Percentiles rank a stretch among this genome's conserved stretches.
These are phyloP conservation scores for Cladophialophora carrionii DNA, from an alignment of 2,329 filamentous ascomycete genomes.

Conservation along the genomic window DNA sequence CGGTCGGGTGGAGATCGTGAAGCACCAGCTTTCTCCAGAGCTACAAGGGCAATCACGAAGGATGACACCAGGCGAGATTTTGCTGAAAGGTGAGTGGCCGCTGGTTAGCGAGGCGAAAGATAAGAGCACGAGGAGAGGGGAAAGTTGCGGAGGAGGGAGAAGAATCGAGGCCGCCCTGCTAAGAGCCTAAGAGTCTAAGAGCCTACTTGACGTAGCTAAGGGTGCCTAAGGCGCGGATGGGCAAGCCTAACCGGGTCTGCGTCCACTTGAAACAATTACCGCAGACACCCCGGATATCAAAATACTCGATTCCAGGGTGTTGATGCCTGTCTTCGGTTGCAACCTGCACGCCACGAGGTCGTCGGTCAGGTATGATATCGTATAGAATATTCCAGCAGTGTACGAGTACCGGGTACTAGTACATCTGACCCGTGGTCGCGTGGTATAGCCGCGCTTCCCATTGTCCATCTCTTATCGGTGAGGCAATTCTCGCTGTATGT, in stretches of 20 bases:
- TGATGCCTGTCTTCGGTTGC: not conserved
- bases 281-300: constrained; percentile 1
- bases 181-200: not conserved
- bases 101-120: constrained; percentile 27
- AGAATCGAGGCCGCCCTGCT: not conserved
- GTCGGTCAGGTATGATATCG: not conserved
- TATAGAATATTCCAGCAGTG: not conserved
- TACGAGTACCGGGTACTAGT: not conserved
- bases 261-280: constrained; percentile 21
- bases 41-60: constrained; percentile 7
- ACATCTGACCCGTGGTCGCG: not conserved
- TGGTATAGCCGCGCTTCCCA: not conserved
- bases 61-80: constrained; percentile 10
- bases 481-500: not conserved
- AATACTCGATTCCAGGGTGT: not conserved
- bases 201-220: constrained; percentile 1
- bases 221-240: constrained; percentile 1
- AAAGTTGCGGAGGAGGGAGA: not conserved
- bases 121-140: constrained; percentile 24
- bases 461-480: not conserved
- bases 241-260: constrained; percentile 5
- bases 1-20: constrained; percentile 12
- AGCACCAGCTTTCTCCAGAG: constrained; percentile 16
- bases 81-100: constrained; percentile 26
- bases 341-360: constrained; percentile 1